Evolutionary conservation across 2,329 filamentous ascomycete genomes (phyloP), one percentile per base, ranked within the genome.

Genomic region (Nemania sp.): DNA sequence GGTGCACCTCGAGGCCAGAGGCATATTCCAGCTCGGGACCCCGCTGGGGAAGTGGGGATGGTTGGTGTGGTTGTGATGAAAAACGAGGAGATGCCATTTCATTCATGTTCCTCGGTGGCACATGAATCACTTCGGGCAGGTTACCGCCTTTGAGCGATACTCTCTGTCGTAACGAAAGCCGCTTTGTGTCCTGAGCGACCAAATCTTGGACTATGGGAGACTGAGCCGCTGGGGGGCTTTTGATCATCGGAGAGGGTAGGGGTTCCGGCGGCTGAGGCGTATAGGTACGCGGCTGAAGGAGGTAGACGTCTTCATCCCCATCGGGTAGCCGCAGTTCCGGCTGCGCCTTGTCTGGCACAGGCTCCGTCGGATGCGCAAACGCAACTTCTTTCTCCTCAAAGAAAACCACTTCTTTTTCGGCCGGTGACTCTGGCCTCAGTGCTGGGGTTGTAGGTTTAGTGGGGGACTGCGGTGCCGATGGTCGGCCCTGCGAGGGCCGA

Each of bases 221-320:
- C 41, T 71, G 66, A 1, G 69, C 60, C 37, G 66, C 57, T n/a
- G 60, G 54, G 8, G 64, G 41, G 14, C 71, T 68, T 26, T 67
- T 66, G 2, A 76, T 60, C 43, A 72, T 72, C 2, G 80, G 79
- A 5, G 80, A 80, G 1, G 78, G 76, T 19, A 76, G 62, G 2
- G 79, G 78, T 9, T 75, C 71, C 0, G 77, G 73, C 3, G 75
- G 76, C 45, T 76, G 72, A 0, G 82, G 82, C 0, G 80, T 83
- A 60, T 84, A 84, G 0, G 80, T 83, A 28, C 76, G 73, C 11
- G 82, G 82, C 57, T 84, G 81, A 4, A 85, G 70, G 19, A 84
- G 72, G 54, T 76, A 83, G 1, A 83, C 62, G 0, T 73, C 68
- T 8, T 73, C 72, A 33, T 80, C 73, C 31, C 68, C 66, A 12